Evolutionary conservation across 495 filamentous ascomycete species (phyloP).

Genomic region (Xylona heveae): DNA sequence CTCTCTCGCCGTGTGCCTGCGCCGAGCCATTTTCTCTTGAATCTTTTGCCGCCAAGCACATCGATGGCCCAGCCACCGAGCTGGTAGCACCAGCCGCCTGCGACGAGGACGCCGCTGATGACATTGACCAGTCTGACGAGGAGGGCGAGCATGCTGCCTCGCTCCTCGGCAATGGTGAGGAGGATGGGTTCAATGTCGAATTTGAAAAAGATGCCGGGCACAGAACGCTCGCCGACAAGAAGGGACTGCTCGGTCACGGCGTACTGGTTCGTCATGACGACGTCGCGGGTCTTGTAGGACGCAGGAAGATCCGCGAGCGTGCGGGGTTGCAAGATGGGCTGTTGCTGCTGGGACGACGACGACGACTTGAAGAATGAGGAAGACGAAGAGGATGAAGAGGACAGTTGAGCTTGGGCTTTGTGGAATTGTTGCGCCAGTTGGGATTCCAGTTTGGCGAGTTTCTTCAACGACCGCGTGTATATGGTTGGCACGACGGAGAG

Average conservation of each 20-base stretch:
- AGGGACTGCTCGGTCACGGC: conserved; percentile 74
- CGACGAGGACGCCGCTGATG: conserved; percentile 37
- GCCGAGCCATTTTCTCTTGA: conserved; percentile 6
- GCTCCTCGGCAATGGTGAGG: conserved; percentile 62
- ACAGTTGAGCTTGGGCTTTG: conserved; percentile 23
- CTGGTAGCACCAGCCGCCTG: conserved; percentile 41
- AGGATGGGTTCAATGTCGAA: conserved; percentile 96
- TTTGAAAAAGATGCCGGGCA: conserved; percentile 95
- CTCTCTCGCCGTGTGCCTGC: conserved; percentile 27
- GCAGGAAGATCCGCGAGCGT: conserved; percentile 7
- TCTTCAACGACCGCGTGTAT: conserved; percentile 52
- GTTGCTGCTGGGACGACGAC: too few species aligned
- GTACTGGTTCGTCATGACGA: conserved; percentile 92
- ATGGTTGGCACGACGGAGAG: conserved; percentile 90
- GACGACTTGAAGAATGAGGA: conserved; percentile 8
- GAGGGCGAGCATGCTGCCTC: conserved; percentile 50
- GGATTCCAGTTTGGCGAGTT: too few species aligned
- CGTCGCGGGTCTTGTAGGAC: conserved; percentile 19
- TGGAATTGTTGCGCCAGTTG: too few species aligned
- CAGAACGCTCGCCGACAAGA: conserved; percentile 38
- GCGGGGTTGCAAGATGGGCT: conserved; percentile 9
- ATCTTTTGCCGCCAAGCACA: conserved; percentile 17
- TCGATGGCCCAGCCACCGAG: conserved; percentile 27
- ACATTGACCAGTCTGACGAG: conserved; percentile 55
- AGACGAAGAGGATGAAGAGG: conserved; percentile 9